phyloP scores from a whole-genome alignment of 768 basidiomycete species.

The Auriscalpium vulgare region DNA sequence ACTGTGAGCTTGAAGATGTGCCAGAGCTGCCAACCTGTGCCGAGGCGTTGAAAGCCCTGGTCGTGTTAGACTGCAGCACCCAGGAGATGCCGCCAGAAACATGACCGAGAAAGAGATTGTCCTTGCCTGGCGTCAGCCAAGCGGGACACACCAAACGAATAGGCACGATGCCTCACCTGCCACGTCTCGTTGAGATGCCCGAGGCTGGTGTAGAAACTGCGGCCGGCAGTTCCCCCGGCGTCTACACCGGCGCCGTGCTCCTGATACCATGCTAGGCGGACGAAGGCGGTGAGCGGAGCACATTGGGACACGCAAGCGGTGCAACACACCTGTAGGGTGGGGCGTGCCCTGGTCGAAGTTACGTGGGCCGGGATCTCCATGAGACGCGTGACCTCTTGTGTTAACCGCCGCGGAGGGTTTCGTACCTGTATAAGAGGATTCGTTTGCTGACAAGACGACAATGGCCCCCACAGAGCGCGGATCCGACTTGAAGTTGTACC shows the following conservation, averaged over 20 bases:
- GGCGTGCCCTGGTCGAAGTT: constrained; percentile 62
- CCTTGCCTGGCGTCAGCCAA: constrained; percentile 29
- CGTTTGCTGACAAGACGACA: constrained; percentile 39
- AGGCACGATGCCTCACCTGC: constrained; percentile 37
- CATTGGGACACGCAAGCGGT: not conserved
- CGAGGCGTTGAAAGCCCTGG: constrained; percentile 51
- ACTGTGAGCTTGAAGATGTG: not conserved
- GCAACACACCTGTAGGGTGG: constrained; percentile 61
- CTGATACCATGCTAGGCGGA: constrained; percentile 72
- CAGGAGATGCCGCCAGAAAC: constrained; percentile 70
- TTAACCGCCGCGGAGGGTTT: too few relatives aligned
- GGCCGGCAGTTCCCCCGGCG: constrained; percentile 42
- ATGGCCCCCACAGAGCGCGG: constrained; percentile 36
- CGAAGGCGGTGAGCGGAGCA: not conserved
- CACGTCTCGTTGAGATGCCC: constrained; percentile 78
- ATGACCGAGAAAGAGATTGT: constrained; percentile 62
- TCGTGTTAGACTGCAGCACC: constrained; percentile 64
- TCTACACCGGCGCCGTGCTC: constrained; percentile 62
- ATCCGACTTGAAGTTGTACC: constrained; percentile 42
- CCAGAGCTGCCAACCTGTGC: constrained; percentile 50
- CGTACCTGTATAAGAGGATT: constrained; percentile 33
- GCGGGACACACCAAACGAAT: not conserved
- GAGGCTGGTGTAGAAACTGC: constrained; percentile 79
- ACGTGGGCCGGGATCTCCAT: constrained; percentile 37
- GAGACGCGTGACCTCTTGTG: not conserved